Base-by-base conservation (phyloP, 2,329 filamentous ascomycete species). In the Fonsecaea pugnacius region DNA sequence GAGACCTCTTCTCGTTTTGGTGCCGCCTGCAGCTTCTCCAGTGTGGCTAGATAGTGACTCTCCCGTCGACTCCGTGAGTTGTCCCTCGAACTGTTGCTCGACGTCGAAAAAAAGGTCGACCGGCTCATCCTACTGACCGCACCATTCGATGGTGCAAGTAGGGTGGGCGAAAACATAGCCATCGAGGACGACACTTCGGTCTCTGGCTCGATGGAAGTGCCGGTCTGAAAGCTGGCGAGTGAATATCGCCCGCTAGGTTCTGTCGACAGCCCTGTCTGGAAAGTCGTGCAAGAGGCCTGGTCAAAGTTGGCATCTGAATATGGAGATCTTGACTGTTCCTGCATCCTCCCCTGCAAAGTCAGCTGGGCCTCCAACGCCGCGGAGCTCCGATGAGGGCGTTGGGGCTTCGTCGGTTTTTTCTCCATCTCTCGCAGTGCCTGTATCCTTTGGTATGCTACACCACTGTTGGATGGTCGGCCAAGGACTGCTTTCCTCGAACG, bases 401-500 rank as follows among this genome's bases (percentile, higher is more conserved):
- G 24, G 46, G 27, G 60, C 24, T 27, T 52, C 4, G 33, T 12
- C n/a, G 58, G 21, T 36, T 35, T 61, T 18, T 30, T 58, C 7
- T 62, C 60, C 50, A 21, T 27, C 4, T 53, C 54, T 43, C 46
- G 54, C 10, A 66, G 35, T 18, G 27, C 48, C 38, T 59, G 67
- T 74, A 75, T 30, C 80, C 74, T 36, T 27, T 36, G 62, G 33
- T 62, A 50, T 7, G 66, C 76, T 77, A 21, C 80, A 76, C 3
- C 78, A 78, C 70, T 30, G 32, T 16, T 9, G 38, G 38, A 32
- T 33, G 55, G 18, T 32, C 66, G 61, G 16, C 43, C 53, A 6
- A 83, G 78, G 43, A 75, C 78, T 56, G 81, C 80, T 67, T 80
- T 76, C 54, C 82, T 81, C 58, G 77, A 73, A 60, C 83, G 76